Base-by-base conservation (phyloP, 331 rosid genomes). In the Erythrophleum ivorense region DNA sequence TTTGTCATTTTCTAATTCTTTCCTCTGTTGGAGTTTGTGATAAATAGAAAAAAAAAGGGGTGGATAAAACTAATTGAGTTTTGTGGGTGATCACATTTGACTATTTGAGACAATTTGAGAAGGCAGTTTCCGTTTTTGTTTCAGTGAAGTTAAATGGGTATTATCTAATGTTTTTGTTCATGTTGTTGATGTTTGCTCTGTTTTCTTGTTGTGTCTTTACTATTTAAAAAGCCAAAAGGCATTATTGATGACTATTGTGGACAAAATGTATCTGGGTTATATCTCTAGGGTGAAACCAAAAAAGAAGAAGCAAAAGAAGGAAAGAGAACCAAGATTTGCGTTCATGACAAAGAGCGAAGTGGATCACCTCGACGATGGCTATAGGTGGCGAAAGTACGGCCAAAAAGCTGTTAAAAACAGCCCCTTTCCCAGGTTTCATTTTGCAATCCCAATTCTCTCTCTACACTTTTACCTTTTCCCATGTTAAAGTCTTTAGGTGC, bases 381-480 rank as follows among this genome's bases (percentile, higher is more conserved):
- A 86, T 64, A 80, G 93, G 43, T 95, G 99, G 99, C 89, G 99
- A 3, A 95, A 95, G 83, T 95, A 95, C 78, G 98, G 99, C 14
- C 97, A 95, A 82, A 95, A 95, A 83, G 91, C 94, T 71, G 98
- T 95, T 11, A 95, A 92, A 85, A 90, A 95, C 76, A 93, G 91
- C 83, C 99, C 99, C 60, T 93, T 84, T 80, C 98, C 99, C 31
- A 93, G 99, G 99, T 93, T 82, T 31, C 48, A 19, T 54, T 16
- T 2, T 54, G 6, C 55, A 50, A 50, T 5, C 55, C 14, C 6
- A 50, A 14, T 3, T 14, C 45, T 33, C 18, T 63, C 45, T 14
- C 40, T 63, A 6, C 3, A 43, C 16, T 34, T 49, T 64, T 2
- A 6, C 46, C 48, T 33, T 64, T 36, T 64, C 48, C 21, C 6